phyloP scores from a whole-genome alignment of 2,329 filamentous ascomycete species.

The Trichoderma cornu-damae region DNA sequence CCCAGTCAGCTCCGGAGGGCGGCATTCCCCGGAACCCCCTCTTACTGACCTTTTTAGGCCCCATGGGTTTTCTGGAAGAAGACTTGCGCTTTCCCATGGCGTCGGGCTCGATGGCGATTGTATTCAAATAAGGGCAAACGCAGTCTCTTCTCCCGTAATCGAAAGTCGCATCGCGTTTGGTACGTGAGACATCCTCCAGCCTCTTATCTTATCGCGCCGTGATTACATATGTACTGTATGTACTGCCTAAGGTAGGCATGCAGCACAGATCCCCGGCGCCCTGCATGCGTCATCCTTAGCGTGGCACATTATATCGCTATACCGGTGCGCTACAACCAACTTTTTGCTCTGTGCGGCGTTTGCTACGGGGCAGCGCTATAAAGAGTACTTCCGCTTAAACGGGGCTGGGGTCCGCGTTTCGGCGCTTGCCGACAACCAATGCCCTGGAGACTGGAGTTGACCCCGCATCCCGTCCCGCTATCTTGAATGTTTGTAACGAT shows the following conservation, averaged over 20 bases:
- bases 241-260: neutral
- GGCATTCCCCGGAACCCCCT: neutral
- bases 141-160: conserved; percentile 9
- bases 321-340: neutral
- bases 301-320: neutral
- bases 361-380: neutral
- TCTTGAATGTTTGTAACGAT: conserved; percentile 8
- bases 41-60: conserved; percentile 67
- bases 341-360: neutral
- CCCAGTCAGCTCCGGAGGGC: conserved; percentile 1
- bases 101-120: conserved; percentile 6
- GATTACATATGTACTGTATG: neutral
- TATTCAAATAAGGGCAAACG: neutral
- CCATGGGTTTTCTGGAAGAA: conserved; percentile 74
- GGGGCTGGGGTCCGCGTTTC: conserved; percentile 16
- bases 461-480: conserved; percentile 15
- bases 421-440: conserved; percentile 16
- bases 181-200: neutral
- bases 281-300: neutral
- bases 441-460: neutral
- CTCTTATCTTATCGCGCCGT: conserved; percentile 15
- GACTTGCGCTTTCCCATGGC: conserved; percentile 91
- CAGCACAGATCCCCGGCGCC: neutral
- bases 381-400: neutral
- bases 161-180: conserved; percentile 16